Percentiles rank a stretch among this genome's conserved stretches.
phyloP scores from a whole-genome alignment of 495 filamentous ascomycete genomes.

The Podospora bellae-mahoneyi region DNA sequence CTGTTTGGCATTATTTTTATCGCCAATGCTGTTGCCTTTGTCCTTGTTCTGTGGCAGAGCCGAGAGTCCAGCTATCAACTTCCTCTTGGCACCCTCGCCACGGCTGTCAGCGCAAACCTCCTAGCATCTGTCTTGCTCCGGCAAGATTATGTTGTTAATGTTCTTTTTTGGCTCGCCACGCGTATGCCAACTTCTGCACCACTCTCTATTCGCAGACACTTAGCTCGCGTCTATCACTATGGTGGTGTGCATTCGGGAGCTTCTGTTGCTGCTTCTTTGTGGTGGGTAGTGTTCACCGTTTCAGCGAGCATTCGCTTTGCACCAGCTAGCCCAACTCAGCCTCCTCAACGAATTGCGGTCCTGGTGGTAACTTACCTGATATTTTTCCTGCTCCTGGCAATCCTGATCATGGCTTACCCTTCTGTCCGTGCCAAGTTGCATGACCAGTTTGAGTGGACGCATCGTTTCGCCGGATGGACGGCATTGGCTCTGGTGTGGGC shows the following conservation, averaged over 20 bases:
- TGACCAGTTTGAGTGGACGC: slow-evolving; percentile 55
- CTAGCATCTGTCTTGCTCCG: slow-evolving; percentile 46
- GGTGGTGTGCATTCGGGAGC: slow-evolving; percentile 66
- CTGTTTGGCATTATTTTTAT: slow-evolving; percentile 22
- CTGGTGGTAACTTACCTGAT: slow-evolving; percentile 32
- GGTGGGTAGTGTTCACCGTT: slow-evolving; percentile 58
- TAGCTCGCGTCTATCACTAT: slow-evolving; percentile 63
- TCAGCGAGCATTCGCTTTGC: slow-evolving; percentile 44
- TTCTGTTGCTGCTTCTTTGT: slow-evolving; percentile 57
- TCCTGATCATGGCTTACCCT: slow-evolving; percentile 40
- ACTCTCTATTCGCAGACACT: slow-evolving; percentile 53
- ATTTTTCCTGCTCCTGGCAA: slow-evolving; percentile 29
- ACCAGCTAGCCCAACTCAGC: slow-evolving; percentile 31
- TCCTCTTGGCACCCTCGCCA: slow-evolving; percentile 33
- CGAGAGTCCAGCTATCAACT: slow-evolving; percentile 20
- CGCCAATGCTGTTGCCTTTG: slow-evolving; percentile 17
- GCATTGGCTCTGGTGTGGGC: slow-evolving; percentile 51
- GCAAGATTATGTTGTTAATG: slow-evolving; percentile 63
- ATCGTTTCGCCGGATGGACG: slow-evolving; percentile 58
- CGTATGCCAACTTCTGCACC: slow-evolving; percentile 56
- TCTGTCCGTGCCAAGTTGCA: slow-evolving; percentile 46
- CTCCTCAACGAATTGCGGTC: slow-evolving; percentile 19
- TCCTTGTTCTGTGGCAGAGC: slow-evolving; percentile 34
- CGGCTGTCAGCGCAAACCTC: slow-evolving; percentile 44
- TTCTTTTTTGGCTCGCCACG: slow-evolving; percentile 50